phyloP scores from a whole-genome alignment of 176 grass and related monocot genomes.

The Avena sativa region DNA sequence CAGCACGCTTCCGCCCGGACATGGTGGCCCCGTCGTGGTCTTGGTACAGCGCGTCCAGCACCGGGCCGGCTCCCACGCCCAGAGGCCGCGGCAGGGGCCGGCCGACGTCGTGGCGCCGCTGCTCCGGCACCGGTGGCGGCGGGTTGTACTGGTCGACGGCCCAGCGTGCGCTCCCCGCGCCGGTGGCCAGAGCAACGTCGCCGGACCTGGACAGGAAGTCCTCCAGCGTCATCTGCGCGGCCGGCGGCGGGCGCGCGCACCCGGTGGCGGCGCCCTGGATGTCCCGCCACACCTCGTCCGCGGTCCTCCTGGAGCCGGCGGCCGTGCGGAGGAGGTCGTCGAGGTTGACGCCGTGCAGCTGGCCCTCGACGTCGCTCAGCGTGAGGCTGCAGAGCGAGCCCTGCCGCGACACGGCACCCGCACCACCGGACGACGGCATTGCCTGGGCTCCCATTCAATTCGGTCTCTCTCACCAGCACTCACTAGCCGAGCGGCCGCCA shows the following conservation, averaged over 20 bases:
- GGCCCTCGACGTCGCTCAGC: slow-evolving; percentile 70
- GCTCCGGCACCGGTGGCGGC: slow-evolving; percentile 10
- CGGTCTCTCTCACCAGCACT: not conserved
- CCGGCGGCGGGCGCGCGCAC: slow-evolving; percentile 33
- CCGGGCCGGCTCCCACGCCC: slow-evolving; percentile 50
- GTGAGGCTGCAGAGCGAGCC: slow-evolving; percentile 69
- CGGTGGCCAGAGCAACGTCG: not conserved
- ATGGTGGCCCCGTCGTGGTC: slow-evolving; percentile 34
- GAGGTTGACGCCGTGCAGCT: slow-evolving; percentile 77
- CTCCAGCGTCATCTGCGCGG: slow-evolving; percentile 79
- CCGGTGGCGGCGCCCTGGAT: slow-evolving; percentile 48
- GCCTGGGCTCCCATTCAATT: slow-evolving; percentile 62
- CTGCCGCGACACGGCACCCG: slow-evolving; percentile 52
- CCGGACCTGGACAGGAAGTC: slow-evolving; percentile 68
- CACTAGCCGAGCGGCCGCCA: slow-evolving; percentile 8
- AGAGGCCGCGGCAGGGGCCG: slow-evolving; percentile 54
- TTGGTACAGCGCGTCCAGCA: slow-evolving; percentile 67
- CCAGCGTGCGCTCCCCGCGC: slow-evolving; percentile 17
- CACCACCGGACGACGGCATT: slow-evolving; percentile 64
- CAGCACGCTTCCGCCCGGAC: slow-evolving; percentile 39
- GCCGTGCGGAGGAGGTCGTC: slow-evolving; percentile 62
- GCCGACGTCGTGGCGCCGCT: slow-evolving; percentile 33
- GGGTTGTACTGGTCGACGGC: slow-evolving; percentile 11
- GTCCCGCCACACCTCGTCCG: slow-evolving; percentile 86
- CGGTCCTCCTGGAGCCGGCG: slow-evolving; percentile 57